Conservation (phyloP, 176 grass and related monocot species). For the Pontederia crassipes region DNA sequence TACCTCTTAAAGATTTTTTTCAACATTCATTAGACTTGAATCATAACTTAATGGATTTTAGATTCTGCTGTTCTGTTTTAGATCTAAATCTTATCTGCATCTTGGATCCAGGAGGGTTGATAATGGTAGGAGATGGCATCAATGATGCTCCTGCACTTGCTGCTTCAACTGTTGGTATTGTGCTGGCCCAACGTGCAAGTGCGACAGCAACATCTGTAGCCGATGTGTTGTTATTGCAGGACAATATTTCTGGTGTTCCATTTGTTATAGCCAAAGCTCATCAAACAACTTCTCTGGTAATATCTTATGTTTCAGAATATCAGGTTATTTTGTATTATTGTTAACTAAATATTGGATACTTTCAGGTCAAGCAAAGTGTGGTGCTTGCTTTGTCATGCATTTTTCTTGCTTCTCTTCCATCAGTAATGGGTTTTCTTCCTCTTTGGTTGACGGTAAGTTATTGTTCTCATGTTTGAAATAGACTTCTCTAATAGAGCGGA, state of each 20-base stretch:
- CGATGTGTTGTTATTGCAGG: slow-evolving; percentile 77
- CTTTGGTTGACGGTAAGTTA: slow-evolving; percentile 86
- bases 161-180: slow-evolving; percentile 86
- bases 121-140: slow-evolving; percentile 99
- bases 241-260: slow-evolving; percentile 78
- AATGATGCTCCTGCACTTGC: slow-evolving; percentile 97
- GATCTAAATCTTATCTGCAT: slow-evolving; percentile 2
- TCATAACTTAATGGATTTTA: too few species aligned
- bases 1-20: too few species aligned
- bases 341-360: slow-evolving; percentile 20
- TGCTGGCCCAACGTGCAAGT: slow-evolving; percentile 87
- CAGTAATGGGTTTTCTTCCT: slow-evolving; percentile 92
- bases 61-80: background rate
- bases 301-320: slow-evolving; percentile 1
- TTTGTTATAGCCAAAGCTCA: slow-evolving; percentile 93
- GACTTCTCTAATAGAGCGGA: background rate
- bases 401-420: slow-evolving; percentile 84
- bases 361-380: slow-evolving; percentile 99
- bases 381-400: slow-evolving; percentile 93
- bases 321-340: slow-evolving; percentile 21
- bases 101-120: slow-evolving; percentile 59
- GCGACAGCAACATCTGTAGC: slow-evolving; percentile 87
- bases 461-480: background rate
- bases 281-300: slow-evolving; percentile 86
- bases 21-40: too few species aligned